phyloP scores from a whole-genome alignment of 2,329 filamentous ascomycete genomes.

The Coniochaeta pulveracea region DNA sequence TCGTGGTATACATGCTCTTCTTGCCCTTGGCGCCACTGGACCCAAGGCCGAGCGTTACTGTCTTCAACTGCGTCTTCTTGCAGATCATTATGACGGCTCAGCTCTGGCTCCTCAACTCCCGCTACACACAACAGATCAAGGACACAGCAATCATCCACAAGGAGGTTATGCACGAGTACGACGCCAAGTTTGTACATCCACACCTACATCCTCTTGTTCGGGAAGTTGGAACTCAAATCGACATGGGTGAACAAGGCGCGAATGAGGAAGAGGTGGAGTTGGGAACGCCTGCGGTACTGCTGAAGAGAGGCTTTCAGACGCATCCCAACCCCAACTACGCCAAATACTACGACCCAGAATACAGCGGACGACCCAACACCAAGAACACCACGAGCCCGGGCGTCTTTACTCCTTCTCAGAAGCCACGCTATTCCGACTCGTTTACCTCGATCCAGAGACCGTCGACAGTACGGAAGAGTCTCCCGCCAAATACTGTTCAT shows the following conservation, averaged over 20 bases:
- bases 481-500: not conserved
- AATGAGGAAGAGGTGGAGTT: conserved; percentile 32
- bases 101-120: conserved; percentile 59
- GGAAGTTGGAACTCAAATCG: conserved; percentile 71
- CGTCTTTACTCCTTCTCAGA: conserved; percentile 29
- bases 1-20: conserved; percentile 82
- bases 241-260: conserved; percentile 29
- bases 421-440: conserved; percentile 19
- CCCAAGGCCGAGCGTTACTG: conserved; percentile 71
- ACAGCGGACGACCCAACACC: conserved; percentile 19
- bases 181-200: conserved; percentile 90
- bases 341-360: conserved; percentile 60
- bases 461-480: conserved; percentile 5
- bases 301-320: conserved; percentile 68
- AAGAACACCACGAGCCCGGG: conserved; percentile 27
- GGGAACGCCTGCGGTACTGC: conserved; percentile 45
- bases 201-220: conserved; percentile 69
- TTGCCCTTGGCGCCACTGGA: conserved; percentile 69
- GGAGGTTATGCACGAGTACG: conserved; percentile 90
- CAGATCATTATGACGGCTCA: conserved; percentile 66
- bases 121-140: conserved; percentile 74
- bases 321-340: conserved; percentile 76
- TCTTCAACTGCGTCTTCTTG: conserved; percentile 72
- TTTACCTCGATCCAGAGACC: conserved; percentile 13
- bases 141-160: conserved; percentile 77